These are phyloP conservation scores for Raddia guianensis DNA, from an alignment of 176 grass and related monocot species.

Conservation along the genomic window DNA sequence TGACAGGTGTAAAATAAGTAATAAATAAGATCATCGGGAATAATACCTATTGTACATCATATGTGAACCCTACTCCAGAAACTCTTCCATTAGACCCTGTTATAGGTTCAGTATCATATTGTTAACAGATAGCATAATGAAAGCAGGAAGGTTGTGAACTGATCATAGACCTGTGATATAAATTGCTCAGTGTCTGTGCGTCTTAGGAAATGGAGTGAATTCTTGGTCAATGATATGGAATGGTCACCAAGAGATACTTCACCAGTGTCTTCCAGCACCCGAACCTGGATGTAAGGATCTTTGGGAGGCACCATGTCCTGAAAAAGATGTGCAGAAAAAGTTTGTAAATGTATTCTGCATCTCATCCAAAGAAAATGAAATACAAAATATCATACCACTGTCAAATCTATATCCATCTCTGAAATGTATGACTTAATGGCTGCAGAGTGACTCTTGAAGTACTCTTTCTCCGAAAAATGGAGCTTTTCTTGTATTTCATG, in stretches of 20 bases:
- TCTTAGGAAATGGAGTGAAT: constrained; percentile 89
- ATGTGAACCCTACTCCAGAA: constrained; percentile 68
- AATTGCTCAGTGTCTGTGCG: constrained; percentile 85
- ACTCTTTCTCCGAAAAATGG: constrained; percentile 85
- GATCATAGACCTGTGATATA: constrained; percentile 70
- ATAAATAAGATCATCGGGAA: constrained; percentile 22
- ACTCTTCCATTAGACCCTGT: constrained; percentile 94
- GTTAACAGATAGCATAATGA: background rate
- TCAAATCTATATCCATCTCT: constrained; percentile 93
- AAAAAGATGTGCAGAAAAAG: constrained; percentile 30
- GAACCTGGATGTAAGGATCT: constrained; percentile 90
- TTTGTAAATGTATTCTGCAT: background rate
- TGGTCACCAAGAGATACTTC: constrained; percentile 95
- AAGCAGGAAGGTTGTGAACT: background rate
- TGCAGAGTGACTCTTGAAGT: constrained; percentile 80
- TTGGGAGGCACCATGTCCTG: constrained; percentile 97
- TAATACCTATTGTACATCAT: constrained; percentile 48
- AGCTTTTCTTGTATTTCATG: constrained; percentile 93
- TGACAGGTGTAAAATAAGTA: constrained; percentile 1
- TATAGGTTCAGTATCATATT: constrained; percentile 29
- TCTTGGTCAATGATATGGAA: constrained; percentile 79
- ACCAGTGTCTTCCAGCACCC: constrained; percentile 80
- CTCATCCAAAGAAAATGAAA: constrained; percentile 14
- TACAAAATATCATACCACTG: constrained; percentile 61
- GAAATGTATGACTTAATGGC: constrained; percentile 80